Percentiles rank a stretch among this genome's conserved stretches.
These are phyloP conservation scores for Tetratostichococcus sp. DNA, from an alignment of 139 green algal species.

Conservation along the genomic window DNA sequence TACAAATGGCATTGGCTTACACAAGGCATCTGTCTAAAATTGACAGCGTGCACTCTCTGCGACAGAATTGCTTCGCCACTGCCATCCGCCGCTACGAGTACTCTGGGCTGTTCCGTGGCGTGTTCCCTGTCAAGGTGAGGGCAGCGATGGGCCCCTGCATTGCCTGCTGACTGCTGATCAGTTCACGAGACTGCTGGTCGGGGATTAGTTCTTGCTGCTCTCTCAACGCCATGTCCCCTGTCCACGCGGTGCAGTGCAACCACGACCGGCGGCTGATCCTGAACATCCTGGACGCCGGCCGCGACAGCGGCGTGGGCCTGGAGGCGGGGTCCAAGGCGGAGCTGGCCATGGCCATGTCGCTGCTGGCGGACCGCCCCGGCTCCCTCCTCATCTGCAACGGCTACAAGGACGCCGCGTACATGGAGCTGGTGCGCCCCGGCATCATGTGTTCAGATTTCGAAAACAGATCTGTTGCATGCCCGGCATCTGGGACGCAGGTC, in stretches of 20 bases:
- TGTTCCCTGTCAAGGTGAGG: constrained; percentile 74
- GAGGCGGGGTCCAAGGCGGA: constrained; percentile 67
- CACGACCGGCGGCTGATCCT: constrained; percentile 48
- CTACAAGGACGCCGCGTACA: constrained; percentile 67
- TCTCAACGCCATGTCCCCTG: no score
- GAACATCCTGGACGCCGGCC: constrained; percentile 39
- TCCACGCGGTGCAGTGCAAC: no score
- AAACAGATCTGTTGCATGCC: no score
- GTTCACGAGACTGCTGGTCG: no score
- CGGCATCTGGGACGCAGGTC: no score
- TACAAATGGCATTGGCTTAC: no score
- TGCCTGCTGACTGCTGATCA: no score
- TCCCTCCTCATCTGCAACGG: constrained; percentile 63
- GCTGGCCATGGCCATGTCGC: constrained; percentile 44
- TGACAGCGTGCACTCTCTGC: not conserved
- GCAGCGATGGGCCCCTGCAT: no score
- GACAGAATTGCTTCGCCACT: constrained; percentile 23
- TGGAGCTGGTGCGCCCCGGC: constrained; percentile 45
- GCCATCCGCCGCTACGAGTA: constrained; percentile 28
- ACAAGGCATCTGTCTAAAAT: no score
- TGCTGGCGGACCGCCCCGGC: constrained; percentile 24
- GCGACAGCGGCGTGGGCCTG: constrained; percentile 39
- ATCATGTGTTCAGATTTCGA: not conserved
- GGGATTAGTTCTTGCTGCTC: no score
- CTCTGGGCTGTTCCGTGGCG: constrained; percentile 31